Base-by-base conservation (phyloP, 345 rosid species). In the Populus euphratica region DNA sequence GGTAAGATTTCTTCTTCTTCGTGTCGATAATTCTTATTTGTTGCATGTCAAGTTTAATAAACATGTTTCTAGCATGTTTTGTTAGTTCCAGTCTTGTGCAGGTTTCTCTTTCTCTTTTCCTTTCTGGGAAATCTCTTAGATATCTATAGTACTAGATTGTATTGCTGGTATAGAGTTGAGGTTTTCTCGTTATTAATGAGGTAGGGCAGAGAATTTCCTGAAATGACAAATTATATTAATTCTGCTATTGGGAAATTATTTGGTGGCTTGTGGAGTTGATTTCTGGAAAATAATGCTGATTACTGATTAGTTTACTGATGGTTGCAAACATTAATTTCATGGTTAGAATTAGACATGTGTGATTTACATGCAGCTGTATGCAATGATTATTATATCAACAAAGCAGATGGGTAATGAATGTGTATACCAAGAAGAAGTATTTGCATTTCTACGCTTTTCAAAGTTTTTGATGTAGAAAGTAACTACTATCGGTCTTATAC, bases 1-100 rank as follows among this genome's bases (percentile, higher is more conserved):
- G 87, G 89, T 86, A 68, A 67, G 2, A 27, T 25, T 3, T 68
- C 16, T 74, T 65, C 36, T 33, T 50, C 43, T 23, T 54, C 31
- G 67, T 59, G 41, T 5, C 12, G 17, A 29, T 61, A 14, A 14
- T 25, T 65, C 31, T 23, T 64, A 25, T 56, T 27, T 18, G 20
- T 25, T 75, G 27, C n/a, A 31, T 25, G 39, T 5, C 43, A 35
- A 67, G 44, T 31, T 36, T 8, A 67, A 31, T 18, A 36, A 2
- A 41, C 11, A 41, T 29, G 18, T 67, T 35, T 67, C 12, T 18
- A 20, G 70, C 0, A 13, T 67, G 41, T 64, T 76, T 16, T 17
- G 41, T 10, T 52, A 29, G 63, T 50, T 23, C 36, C 50, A 23
- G 25, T 68, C 49, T 50, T 23, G 2, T 36, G 64, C 49, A 23